Evolutionary conservation across 73 alveolate genomes (phyloP).

Genomic region (Halteria grandinella): DNA sequence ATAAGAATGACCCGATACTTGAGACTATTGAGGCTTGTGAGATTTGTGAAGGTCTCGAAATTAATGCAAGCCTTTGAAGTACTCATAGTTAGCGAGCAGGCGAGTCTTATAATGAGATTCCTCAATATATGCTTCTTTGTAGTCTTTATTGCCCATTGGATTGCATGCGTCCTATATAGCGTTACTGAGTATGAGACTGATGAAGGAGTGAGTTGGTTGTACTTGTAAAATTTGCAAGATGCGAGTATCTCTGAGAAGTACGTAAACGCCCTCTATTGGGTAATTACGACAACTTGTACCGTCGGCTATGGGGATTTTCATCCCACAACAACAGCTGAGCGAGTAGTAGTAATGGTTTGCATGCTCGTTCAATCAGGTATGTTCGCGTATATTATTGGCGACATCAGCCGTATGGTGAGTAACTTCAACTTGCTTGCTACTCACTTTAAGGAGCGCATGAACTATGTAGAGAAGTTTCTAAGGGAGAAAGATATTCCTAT

Average conservation of each 20-base stretch:
- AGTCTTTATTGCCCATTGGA: constrained; percentile 53
- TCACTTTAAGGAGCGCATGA: constrained; percentile 61
- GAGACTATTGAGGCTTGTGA: constrained; percentile 1
- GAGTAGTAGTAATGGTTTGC: constrained; percentile 66
- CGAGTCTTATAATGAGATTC: constrained; percentile 26
- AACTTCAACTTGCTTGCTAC: constrained; percentile 48
- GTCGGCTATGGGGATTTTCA: constrained; percentile 90
- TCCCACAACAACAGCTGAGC: constrained; percentile 81
- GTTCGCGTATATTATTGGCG: constrained; percentile 78
- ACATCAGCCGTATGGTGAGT: constrained; percentile 71
- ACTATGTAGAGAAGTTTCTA: constrained; percentile 67
- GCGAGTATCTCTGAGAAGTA: constrained; percentile 63
- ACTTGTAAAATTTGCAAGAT: constrained; percentile 49
- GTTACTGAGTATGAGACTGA: constrained; percentile 22
- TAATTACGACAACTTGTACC: constrained; percentile 76
- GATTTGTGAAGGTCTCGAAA: not conserved
- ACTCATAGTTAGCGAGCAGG: constrained; percentile 36
- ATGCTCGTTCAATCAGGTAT: constrained; percentile 70
- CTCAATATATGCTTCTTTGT: constrained; percentile 9
- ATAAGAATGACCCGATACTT: constrained; percentile 22
- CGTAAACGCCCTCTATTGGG: constrained; percentile 79
- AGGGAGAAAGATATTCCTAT: constrained; percentile 58
- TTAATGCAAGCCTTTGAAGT: constrained; percentile 21
- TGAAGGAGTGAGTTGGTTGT: constrained; percentile 53
- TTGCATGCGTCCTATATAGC: constrained; percentile 30